A percentile compares a stretch with the other conserved stretches of the same genome.
These are phyloP conservation scores for Thalassiosira livingstoniorum DNA, from an alignment of 352 stramenopile genomes.

Conservation along the genomic window DNA sequence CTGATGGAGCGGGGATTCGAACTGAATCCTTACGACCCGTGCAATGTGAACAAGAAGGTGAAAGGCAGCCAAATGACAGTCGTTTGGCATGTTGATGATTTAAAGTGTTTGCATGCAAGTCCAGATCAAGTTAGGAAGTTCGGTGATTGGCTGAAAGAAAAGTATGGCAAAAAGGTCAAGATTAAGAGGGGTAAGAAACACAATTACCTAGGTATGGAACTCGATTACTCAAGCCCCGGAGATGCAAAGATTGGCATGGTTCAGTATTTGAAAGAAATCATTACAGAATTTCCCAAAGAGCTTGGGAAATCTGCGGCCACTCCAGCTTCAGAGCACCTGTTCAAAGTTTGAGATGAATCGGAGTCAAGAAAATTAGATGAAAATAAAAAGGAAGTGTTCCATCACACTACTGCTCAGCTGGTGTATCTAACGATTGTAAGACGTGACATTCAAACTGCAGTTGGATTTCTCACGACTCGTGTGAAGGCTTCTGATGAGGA, in stretches of 20 bases:
- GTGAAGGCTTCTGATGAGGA: constrained; percentile 53
- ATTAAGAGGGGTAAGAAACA: not conserved
- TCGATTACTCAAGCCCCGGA: constrained; percentile 1
- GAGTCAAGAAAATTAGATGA: constrained; percentile 34
- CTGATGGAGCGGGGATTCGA: constrained; percentile 27
- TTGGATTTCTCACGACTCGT: constrained; percentile 64
- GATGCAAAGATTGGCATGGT: constrained; percentile 7
- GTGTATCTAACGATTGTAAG: constrained; percentile 51
- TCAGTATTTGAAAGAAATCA: constrained; percentile 22
- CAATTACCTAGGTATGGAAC: constrained; percentile 12
- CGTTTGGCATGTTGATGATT: constrained; percentile 76
- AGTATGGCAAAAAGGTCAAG: constrained; percentile 52
- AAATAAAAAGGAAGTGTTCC: constrained; percentile 39
- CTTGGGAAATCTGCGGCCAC: constrained; percentile 12
- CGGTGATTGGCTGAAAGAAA: constrained; percentile 26
- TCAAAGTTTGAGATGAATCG: constrained; percentile 47
- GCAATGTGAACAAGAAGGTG: constrained; percentile 32
- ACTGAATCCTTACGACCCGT: constrained; percentile 41
- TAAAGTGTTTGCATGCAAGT: constrained; percentile 58
- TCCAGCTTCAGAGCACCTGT: constrained; percentile 59
- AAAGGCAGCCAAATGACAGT: constrained; percentile 45
- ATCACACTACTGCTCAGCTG: constrained; percentile 52
- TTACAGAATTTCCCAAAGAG: constrained; percentile 43
- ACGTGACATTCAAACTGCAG: constrained; percentile 60
- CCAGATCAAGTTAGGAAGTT: constrained; percentile 39